Evolutionary conservation across 1,139 yeast species (phyloP).

Genomic region (Yueomyces sp.): DNA sequence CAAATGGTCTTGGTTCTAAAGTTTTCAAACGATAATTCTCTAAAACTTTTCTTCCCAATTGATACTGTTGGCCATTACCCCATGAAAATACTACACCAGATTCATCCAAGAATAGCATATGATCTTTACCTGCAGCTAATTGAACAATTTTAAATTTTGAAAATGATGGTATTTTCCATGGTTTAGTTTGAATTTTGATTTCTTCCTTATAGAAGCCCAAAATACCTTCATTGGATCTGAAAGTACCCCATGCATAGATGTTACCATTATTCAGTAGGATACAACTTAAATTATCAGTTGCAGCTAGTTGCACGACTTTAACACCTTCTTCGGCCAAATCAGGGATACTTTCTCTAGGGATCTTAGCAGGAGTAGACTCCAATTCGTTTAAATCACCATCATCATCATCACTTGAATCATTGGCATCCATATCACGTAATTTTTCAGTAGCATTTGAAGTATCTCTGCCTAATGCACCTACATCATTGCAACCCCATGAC

Average conservation of each 20-base stretch:
- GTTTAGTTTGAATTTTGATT: slow-evolving; percentile 51
- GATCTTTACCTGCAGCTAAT: slow-evolving; percentile 88
- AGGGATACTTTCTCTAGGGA: slow-evolving; percentile 48
- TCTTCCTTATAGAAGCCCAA: slow-evolving; percentile 63
- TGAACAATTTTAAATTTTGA: slow-evolving; percentile 56
- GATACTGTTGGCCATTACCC: slow-evolving; percentile 95
- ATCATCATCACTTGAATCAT: slow-evolving; percentile 43
- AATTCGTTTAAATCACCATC: slow-evolving; percentile 76
- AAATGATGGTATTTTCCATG: slow-evolving; percentile 40
- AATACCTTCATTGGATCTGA: slow-evolving; percentile 84
- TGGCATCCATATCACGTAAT: slow-evolving; percentile 53
- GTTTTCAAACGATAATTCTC: slow-evolving; percentile 65
- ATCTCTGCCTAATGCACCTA: slow-evolving; percentile 85
- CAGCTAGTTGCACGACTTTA: slow-evolving; percentile 70
- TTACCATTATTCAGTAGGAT: slow-evolving; percentile 71
- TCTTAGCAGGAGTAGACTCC: slow-evolving; percentile 79
- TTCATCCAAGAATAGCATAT: slow-evolving; percentile 67
- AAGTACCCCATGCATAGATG: slow-evolving; percentile 96
- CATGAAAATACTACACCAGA: slow-evolving; percentile 87
- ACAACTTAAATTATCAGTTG: slow-evolving; percentile 85
- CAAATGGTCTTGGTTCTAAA: slow-evolving; percentile 58
- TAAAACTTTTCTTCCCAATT: slow-evolving; percentile 71
- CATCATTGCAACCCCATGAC: slow-evolving; percentile 98
- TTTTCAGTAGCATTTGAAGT: slow-evolving; percentile 50
- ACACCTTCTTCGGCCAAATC: slow-evolving; percentile 15